Evolutionary conservation across 2,329 filamentous ascomycete genomes (phyloP).

Genomic region (Coniochaeta sp.): DNA sequence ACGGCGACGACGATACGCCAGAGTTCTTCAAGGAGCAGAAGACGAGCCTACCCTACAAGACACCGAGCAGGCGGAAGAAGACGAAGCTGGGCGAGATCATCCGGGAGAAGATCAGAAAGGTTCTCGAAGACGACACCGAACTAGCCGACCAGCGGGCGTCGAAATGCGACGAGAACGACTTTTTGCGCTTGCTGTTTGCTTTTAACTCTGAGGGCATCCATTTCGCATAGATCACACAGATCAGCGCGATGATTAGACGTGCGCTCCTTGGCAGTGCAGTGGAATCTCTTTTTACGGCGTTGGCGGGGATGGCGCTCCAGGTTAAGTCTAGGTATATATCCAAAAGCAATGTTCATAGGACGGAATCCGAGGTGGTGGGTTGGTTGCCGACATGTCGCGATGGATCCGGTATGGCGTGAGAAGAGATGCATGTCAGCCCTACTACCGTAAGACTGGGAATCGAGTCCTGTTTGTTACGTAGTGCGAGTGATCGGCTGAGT

Average conservation of each 20-base stretch:
- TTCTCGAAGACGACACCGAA: slow-evolving; percentile 72
- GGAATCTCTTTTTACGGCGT: neutral
- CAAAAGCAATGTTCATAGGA: neutral
- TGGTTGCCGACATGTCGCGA: neutral
- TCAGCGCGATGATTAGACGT: neutral
- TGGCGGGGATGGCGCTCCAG: neutral
- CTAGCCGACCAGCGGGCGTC: slow-evolving; percentile 75
- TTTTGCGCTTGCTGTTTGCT: slow-evolving; percentile 55
- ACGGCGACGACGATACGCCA: slow-evolving; percentile 66
- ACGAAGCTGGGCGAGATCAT: slow-evolving; percentile 76
- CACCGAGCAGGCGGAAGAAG: slow-evolving; percentile 65
- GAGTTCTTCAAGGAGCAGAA: slow-evolving; percentile 72
- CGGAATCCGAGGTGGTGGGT: neutral
- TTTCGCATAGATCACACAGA: slow-evolving; percentile 63
- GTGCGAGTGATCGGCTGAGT: neutral
- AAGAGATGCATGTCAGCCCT: neutral
- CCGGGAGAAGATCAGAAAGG: slow-evolving; percentile 77
- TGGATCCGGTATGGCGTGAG: neutral
- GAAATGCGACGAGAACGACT: slow-evolving; percentile 89
- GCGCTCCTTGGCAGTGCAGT: neutral
- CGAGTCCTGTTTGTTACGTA: neutral
- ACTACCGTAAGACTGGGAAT: neutral
- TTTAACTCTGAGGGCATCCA: slow-evolving; percentile 94
- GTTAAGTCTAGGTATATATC: neutral
- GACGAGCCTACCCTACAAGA: slow-evolving; percentile 38